Evolutionary conservation across 2,329 filamentous ascomycete species (phyloP), one percentile per base, ranked within the genome.

Genomic region (Metarhizium rileyi): DNA sequence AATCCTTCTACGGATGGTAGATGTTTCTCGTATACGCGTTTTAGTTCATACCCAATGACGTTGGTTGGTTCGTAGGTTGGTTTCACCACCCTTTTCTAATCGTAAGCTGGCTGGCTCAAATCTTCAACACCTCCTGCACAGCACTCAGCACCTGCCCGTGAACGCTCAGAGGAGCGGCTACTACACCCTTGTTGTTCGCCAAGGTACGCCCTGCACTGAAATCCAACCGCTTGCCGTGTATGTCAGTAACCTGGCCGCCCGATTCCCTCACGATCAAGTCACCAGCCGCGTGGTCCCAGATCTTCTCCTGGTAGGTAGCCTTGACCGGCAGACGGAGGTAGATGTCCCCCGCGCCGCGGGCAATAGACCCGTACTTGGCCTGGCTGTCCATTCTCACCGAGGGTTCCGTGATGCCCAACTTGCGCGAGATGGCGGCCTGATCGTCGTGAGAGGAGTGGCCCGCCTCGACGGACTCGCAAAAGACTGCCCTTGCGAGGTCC

Each of bases 251-350:
- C 61, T 86, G 75, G 45, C 93, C 94, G 47, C 93, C 93, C 3
- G 93, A 90, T 70, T 98, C 94, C 50, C 90, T 78, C 38, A 97
- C 93, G 57, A 98, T 90, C 52, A 98, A 71, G 61, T 95, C 90
- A 38, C 93, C 93, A 12, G 91, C 93, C 18, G 93, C 93, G 67
- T 98, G 93, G 65, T 98, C 93, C 93, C 93, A 98, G 58, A 98
- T 98, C 80, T 98, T 98, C 77, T 98, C 93, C 66, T 95, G 83
- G 71, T 98, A 98, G 48, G 85, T 84, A 59, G 84, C 86, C 65
- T 81, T 86, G 52, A 88, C 85, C 3, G 93, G 93, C 51, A 98
- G 72, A 48, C 94, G 81, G 51, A 98, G 78, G 70, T 98, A 98
- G 56, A 98, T 84, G 63, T 98, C 93, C 46, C 90, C 93, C 5